Percentiles rank a stretch among this genome's conserved stretches.
Conservation (phyloP, 2,329 filamentous ascomycete genomes). For the Neonectria hederae region DNA sequence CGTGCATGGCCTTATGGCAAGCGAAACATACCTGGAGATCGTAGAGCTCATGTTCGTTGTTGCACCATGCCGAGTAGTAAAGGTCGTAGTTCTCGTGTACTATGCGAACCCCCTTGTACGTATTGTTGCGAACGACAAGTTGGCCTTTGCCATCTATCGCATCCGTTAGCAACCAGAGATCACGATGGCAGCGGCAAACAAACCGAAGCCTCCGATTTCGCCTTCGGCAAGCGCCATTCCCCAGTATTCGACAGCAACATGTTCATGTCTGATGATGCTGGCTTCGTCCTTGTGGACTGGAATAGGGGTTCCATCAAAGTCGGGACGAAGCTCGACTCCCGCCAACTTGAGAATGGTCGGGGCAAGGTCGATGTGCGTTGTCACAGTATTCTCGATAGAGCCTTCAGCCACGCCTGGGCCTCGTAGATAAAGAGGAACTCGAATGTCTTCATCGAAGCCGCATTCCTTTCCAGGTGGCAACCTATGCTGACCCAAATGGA, state of each 20-base stretch:
- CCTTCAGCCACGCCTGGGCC: slow-evolving; percentile 61
- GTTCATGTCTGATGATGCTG: slow-evolving; percentile 54
- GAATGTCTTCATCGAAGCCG: slow-evolving; percentile 67
- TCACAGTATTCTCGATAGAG: slow-evolving; percentile 55
- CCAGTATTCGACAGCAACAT: slow-evolving; percentile 69
- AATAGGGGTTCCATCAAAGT: slow-evolving; percentile 68
- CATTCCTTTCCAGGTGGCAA: slow-evolving; percentile 67
- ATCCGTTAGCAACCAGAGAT: slow-evolving; percentile 11
- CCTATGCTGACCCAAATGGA: slow-evolving; percentile 68
- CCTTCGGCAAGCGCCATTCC: slow-evolving; percentile 55
- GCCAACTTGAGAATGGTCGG: slow-evolving; percentile 65
- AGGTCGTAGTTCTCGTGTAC: slow-evolving; percentile 65
- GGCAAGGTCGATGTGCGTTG: slow-evolving; percentile 70
- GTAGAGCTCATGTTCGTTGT: slow-evolving; percentile 73
- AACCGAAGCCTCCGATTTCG: slow-evolving; percentile 40
- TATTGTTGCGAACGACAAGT: slow-evolving; percentile 54
- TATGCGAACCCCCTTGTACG: slow-evolving; percentile 69
- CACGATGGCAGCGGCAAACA: neutral
- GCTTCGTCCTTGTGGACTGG: slow-evolving; percentile 47
- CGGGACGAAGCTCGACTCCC: slow-evolving; percentile 52
- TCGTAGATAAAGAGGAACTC: slow-evolving; percentile 65
- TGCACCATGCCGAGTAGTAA: slow-evolving; percentile 76
- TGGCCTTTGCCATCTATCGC: slow-evolving; percentile 34
- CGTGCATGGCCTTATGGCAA: neutral
- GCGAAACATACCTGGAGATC: slow-evolving; percentile 57